Evolutionary conservation across 371 early-diverging fungal species (phyloP).

Genomic region (Fennellomyces sp.): DNA sequence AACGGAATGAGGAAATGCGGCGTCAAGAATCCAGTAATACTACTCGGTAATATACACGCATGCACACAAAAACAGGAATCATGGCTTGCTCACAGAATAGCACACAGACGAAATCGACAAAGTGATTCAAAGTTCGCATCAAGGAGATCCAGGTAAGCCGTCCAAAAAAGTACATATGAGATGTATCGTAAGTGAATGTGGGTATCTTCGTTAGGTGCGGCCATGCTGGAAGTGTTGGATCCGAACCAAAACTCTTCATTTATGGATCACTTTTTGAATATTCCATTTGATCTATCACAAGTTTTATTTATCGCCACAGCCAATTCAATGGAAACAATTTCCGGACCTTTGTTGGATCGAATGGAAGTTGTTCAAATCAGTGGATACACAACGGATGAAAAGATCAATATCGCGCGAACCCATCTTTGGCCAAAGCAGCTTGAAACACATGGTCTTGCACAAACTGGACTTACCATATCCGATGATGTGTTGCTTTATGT

Average conservation of each 20-base stretch:
- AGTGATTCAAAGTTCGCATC: constrained; percentile 61
- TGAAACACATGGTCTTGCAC: constrained; percentile 63
- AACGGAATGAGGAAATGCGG: constrained; percentile 77
- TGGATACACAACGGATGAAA: constrained; percentile 89
- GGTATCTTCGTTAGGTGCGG: constrained; percentile 50
- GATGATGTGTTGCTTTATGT: constrained; percentile 63
- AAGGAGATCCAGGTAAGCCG: constrained; percentile 74
- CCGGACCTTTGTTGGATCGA: constrained; percentile 81
- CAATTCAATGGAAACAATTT: constrained; percentile 77
- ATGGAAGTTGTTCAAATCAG: constrained; percentile 85
- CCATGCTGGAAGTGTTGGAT: constrained; percentile 87
- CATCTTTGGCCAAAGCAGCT: constrained; percentile 75
- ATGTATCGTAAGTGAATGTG: neutral
- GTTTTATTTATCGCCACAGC: constrained; percentile 89
- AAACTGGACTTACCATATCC: constrained; percentile 37
- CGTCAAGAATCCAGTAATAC: constrained; percentile 80
- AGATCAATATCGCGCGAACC: constrained; percentile 54
- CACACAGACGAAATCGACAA: constrained; percentile 85
- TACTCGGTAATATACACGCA: constrained; percentile 52
- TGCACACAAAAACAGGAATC: neutral
- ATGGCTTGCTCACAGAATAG: neutral
- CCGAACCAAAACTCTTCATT: constrained; percentile 81
- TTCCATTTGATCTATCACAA: constrained; percentile 83
- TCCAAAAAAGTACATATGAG: neutral
- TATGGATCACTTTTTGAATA: constrained; percentile 82